phyloP scores from a whole-genome alignment of 2,329 filamentous ascomycete genomes.

The Trichoderma sp. region DNA sequence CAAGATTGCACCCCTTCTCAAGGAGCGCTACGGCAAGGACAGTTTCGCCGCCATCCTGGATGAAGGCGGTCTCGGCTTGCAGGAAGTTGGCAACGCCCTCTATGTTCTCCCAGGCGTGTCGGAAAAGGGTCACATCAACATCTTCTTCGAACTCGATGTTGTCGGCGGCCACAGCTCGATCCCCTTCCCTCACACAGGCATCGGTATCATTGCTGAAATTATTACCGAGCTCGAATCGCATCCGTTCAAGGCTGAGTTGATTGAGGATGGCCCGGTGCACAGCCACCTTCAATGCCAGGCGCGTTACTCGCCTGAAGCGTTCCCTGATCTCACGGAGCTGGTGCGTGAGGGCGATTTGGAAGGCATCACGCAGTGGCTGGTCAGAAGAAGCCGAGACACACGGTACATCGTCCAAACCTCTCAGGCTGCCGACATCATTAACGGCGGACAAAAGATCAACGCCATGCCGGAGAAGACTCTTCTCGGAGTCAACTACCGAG shows the following conservation, averaged over 20 bases:
- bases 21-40: slow-evolving; percentile 52
- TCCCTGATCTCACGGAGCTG: slow-evolving; percentile 38
- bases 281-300: slow-evolving; percentile 56
- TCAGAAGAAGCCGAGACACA: slow-evolving; percentile 21
- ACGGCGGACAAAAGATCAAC: slow-evolving; percentile 64
- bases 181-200: slow-evolving; percentile 63
- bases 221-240: slow-evolving; percentile 61
- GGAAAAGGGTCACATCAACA: slow-evolving; percentile 61
- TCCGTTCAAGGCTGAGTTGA: slow-evolving; percentile 47
- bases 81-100: slow-evolving; percentile 42
- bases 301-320: slow-evolving; percentile 50
- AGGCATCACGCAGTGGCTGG: slow-evolving; percentile 30
- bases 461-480: slow-evolving; percentile 60
- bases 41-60: slow-evolving; percentile 60
- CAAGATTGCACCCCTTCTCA: slow-evolving; percentile 47
- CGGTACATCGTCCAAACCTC: slow-evolving; percentile 60
- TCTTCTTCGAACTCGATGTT: slow-evolving; percentile 55
- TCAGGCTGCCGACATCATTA: slow-evolving; percentile 58
- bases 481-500: slow-evolving; percentile 58
- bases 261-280: slow-evolving; percentile 53
- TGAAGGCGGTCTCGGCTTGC: slow-evolving; percentile 58
- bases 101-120: slow-evolving; percentile 58
- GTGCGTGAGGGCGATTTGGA: slow-evolving; percentile 32
- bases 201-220: slow-evolving; percentile 65
- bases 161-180: slow-evolving; percentile 59